phyloP scores from a whole-genome alignment of 371 early-diverging fungal genomes.

The Syncephalastrum contaminatum region DNA sequence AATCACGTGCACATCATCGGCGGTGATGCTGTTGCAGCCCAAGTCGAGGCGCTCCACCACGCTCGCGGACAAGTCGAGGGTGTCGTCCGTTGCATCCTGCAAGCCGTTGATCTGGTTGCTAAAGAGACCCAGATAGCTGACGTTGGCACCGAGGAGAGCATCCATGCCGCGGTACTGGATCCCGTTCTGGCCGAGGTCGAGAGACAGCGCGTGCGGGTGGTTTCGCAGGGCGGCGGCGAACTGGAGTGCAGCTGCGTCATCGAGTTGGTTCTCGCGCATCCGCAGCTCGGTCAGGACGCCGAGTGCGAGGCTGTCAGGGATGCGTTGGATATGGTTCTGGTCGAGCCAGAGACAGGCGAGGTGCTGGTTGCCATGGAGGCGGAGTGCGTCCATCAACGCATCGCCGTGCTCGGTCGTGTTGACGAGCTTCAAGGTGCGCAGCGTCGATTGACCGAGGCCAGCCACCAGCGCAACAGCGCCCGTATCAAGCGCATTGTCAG shows the following conservation, averaged over 20 bases:
- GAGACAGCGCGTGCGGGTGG: slow-evolving; percentile 3
- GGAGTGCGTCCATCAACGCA: slow-evolving; percentile 33
- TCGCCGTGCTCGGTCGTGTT: slow-evolving; percentile 41
- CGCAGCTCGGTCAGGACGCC: slow-evolving; percentile 37
- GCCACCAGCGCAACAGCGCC: slow-evolving; percentile 40
- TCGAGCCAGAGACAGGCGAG: slow-evolving; percentile 51
- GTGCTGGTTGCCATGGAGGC: slow-evolving; percentile 26
- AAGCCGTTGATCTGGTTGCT: slow-evolving; percentile 48
- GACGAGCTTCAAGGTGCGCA: slow-evolving; percentile 29
- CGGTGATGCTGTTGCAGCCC: slow-evolving; percentile 53
- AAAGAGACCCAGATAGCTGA: slow-evolving; percentile 52
- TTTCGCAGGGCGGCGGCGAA: slow-evolving; percentile 27
- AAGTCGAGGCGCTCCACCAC: slow-evolving; percentile 45
- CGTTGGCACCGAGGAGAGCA: slow-evolving; percentile 28
- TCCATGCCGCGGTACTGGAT: slow-evolving; percentile 46
- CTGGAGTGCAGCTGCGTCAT: slow-evolving; percentile 45
- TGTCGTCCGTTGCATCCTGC: slow-evolving; percentile 30
- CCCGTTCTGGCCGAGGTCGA: slow-evolving; percentile 54
- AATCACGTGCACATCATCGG: slow-evolving; percentile 47
- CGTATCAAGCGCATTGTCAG: slow-evolving; percentile 53
- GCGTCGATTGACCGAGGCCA: slow-evolving; percentile 32
- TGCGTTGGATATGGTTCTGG: slow-evolving; percentile 46
- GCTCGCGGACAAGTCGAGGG: slow-evolving; percentile 33
- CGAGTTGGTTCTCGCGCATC: slow-evolving; percentile 52
- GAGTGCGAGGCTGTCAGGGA: slow-evolving; percentile 16